Evolutionary conservation across 495 filamentous ascomycete genomes (phyloP).

Genomic region (Aspergillus campestris): DNA sequence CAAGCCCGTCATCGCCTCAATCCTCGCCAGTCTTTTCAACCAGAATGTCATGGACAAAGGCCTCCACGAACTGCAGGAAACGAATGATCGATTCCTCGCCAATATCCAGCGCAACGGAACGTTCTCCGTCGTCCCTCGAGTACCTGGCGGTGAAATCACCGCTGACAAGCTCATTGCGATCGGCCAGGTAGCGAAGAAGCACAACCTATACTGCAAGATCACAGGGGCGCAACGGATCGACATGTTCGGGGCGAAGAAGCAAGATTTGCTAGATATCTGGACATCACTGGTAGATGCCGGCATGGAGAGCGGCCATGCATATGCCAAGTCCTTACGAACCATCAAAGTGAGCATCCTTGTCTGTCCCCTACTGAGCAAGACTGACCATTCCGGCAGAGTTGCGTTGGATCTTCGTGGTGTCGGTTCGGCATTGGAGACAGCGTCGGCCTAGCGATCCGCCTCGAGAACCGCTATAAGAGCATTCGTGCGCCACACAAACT

Average conservation of each 20-base stretch:
- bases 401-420: slow-evolving; percentile 94
- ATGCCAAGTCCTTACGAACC: slow-evolving; percentile 85
- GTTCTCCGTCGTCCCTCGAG: slow-evolving; percentile 81
- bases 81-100: slow-evolving; percentile 86
- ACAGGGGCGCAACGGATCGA: slow-evolving; percentile 94
- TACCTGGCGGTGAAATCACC: slow-evolving; percentile 85
- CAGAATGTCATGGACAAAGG: slow-evolving; percentile 72
- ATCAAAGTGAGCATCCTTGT: slow-evolving; percentile 53
- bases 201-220: slow-evolving; percentile 86
- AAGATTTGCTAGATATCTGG: slow-evolving; percentile 90
- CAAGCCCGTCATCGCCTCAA: slow-evolving; percentile 81
- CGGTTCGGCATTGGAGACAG: slow-evolving; percentile 89
- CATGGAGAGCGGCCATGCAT: slow-evolving; percentile 94
- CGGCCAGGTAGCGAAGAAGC: slow-evolving; percentile 82
- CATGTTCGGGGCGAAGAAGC: slow-evolving; percentile 90
- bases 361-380: neutral
- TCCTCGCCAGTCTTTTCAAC: slow-evolving; percentile 80
- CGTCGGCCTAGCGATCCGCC: slow-evolving; percentile 89
- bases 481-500: slow-evolving; percentile 88
- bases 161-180: slow-evolving; percentile 85
- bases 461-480: slow-evolving; percentile 94
- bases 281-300: slow-evolving; percentile 73
- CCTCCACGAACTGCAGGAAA: slow-evolving; percentile 79
- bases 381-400: slow-evolving; percentile 42
- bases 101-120: slow-evolving; percentile 96